A percentile compares a stretch with the other conserved stretches of the same genome.
Conservation (phyloP, 108 stramenopile species). For the Fragilariopsis cylindrus region DNA sequence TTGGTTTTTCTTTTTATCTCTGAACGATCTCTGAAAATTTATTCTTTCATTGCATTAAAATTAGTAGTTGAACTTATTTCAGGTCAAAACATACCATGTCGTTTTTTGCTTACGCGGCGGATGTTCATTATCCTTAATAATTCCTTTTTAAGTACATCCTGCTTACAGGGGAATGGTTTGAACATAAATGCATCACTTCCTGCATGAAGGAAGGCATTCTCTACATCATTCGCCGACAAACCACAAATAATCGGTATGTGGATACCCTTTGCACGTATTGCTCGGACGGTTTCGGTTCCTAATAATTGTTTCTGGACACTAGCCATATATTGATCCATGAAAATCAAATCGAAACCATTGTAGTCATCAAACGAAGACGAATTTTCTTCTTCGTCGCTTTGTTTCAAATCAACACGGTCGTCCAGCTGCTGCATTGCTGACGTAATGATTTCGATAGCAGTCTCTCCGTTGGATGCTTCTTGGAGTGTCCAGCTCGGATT, state of each 20-base stretch:
- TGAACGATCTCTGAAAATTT: no score
- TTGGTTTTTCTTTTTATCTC: no score
- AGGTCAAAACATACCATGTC: no score
- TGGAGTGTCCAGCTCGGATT: conserved; percentile 23
- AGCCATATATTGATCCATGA: conserved; percentile 48
- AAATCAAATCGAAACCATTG: conserved; percentile 36
- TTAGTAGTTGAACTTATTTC: no score
- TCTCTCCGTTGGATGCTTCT: conserved; percentile 46
- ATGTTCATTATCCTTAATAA: conserved; percentile 19
- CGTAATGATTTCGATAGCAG: conserved; percentile 19
- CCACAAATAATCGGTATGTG: conserved; percentile 23
- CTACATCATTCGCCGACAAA: conserved; percentile 34
- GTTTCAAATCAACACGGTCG: no score
- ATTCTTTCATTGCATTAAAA: no score
- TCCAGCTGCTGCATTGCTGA: background rate
- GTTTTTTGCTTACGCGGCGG: background rate
- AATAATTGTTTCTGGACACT: conserved; percentile 30
- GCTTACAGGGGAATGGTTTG: conserved; percentile 43
- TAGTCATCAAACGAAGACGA: background rate
- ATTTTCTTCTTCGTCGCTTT: background rate
- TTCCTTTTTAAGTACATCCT: conserved; percentile 22
- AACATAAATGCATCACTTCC: conserved; percentile 38
- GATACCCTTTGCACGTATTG: conserved; percentile 28
- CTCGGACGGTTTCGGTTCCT: conserved; percentile 39
- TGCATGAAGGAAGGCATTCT: conserved; percentile 23